Base-by-base conservation (phyloP, 2,329 filamentous ascomycete genomes). In the Ophiobolus disseminans region DNA sequence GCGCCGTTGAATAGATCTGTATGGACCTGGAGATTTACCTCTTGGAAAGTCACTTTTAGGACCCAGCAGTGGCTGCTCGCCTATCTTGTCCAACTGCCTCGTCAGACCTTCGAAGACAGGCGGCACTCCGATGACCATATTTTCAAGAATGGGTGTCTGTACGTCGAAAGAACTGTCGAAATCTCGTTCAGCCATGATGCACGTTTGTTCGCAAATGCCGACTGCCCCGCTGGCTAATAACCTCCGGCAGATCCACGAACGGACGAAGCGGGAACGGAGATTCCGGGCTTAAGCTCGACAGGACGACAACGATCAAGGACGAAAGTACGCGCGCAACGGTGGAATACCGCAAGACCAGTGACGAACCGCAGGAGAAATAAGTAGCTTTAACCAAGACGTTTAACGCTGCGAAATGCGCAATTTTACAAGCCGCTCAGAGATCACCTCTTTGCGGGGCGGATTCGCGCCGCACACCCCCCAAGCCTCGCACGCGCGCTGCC, bases 41-140 rank as follows among this genome's bases (percentile, higher is more conserved):
- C 53, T 37, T 14, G 69, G 67, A 40, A 70, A 72, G 23, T 62
- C 58, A 22, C 63, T 50, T 42, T 47, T 60, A 13, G 70, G 65
- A n/a, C 61, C 65, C 13, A 72, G 55, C 30, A 70, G 42, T 17
- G 69, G 66, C 55, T 72, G 62, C 53, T 73, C 68, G 11, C 63
- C 65, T 38, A 73, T 53, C 55, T 69, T 70, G 40, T 66, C 62
- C 25, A 72, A 49, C 46, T 72, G 61, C 48, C 57, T 65, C 17
- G 66, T 72, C 44, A 73, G 53, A 9, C 68, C 66, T 38, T 66
- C 63, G 44, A 72, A 73, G 3, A 72, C 69, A 19, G 70, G 69
- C 19, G 67, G 70, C 21, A 71, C 66, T 48, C 66, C 66, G n/a
- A 66, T 54, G 17, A 69, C 66, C 68, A 73, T 71, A 19, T 70